Conservation (phyloP, 1,284 basidiomycete species). For the Volvariella surrecta region DNA sequence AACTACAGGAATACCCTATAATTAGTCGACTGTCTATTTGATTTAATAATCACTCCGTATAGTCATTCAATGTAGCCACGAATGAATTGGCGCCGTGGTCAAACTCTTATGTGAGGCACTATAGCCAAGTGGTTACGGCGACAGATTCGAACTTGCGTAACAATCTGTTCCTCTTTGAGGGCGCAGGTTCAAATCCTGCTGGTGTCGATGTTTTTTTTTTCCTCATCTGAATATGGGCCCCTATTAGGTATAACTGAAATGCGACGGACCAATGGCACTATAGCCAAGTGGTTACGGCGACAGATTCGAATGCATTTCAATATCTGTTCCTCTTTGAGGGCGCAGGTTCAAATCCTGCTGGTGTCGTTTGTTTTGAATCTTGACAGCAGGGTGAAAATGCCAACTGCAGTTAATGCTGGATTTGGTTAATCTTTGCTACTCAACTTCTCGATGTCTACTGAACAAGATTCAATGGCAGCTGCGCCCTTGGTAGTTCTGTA, state of each 20-base stretch:
- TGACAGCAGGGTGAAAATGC: not conserved
- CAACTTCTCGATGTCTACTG: no score
- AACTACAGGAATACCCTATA: conserved; percentile 14
- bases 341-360: conserved; percentile 22
- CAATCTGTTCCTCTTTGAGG: conserved; percentile 24
- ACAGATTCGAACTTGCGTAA: conserved; percentile 11
- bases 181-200: conserved; percentile 28
- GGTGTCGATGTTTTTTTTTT: conserved; percentile 17
- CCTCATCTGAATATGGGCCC: not conserved
- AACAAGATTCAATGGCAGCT: not conserved
- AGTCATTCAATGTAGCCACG: not conserved
- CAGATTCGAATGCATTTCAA: conserved; percentile 24
- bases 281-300: conserved; percentile 38
- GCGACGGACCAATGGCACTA: conserved; percentile 19
- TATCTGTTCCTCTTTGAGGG: conserved; percentile 15
- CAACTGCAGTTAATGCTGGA: no score
- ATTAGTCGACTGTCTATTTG: not conserved
- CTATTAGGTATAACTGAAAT: not conserved
- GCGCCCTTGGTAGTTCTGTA: conserved; percentile 20
- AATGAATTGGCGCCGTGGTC: not conserved
- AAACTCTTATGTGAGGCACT: not conserved
- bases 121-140: conserved; percentile 7
- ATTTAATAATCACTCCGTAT: not conserved
- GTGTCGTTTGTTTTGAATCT: conserved; percentile 13
- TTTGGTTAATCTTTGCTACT: no score